Evolutionary conservation across 129 eudicot genomes (phyloP).

Genomic region (Pseudognaphalium luteoalbum): DNA sequence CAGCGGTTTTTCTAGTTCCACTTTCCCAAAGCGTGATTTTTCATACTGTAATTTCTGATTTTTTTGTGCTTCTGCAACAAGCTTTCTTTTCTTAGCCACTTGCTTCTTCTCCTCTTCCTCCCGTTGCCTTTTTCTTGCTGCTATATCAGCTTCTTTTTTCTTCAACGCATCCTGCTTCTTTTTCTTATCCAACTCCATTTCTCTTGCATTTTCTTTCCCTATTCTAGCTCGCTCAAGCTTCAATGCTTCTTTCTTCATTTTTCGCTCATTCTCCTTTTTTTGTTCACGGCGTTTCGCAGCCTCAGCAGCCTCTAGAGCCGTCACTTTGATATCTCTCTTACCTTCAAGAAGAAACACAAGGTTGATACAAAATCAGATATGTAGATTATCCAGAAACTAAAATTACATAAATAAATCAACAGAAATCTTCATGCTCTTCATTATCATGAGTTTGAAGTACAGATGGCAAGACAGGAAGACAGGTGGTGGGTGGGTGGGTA

Average conservation of each 20-base stretch:
- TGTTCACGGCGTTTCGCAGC: conserved; percentile 84
- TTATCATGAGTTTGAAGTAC: conserved; percentile 11
- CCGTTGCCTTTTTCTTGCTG: conserved; percentile 80
- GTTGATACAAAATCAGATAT: conserved; percentile 18
- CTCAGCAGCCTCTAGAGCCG: conserved; percentile 92
- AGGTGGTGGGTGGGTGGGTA: background rate
- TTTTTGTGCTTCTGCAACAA: conserved; percentile 53
- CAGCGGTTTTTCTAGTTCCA: conserved; percentile 39
- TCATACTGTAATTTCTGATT: conserved; percentile 56
- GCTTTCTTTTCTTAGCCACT: conserved; percentile 70
- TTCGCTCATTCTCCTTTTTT: conserved; percentile 72
- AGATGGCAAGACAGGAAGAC: background rate
- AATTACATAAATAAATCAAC: background rate
- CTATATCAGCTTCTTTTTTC: conserved; percentile 75
- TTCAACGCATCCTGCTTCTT: conserved; percentile 64
- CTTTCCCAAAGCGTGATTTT: conserved; percentile 44
- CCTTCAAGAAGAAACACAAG: conserved; percentile 49
- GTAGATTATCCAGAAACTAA: background rate
- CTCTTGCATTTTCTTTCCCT: conserved; percentile 67
- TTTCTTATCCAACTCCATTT: conserved; percentile 65
- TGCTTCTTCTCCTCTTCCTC: conserved; percentile 86
- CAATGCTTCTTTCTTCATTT: conserved; percentile 78
- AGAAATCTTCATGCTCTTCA: conserved; percentile 4
- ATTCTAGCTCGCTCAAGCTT: conserved; percentile 76
- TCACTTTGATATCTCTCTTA: conserved; percentile 89